Evolutionary conservation across 2,329 filamentous ascomycete genomes (phyloP).

Genomic region (Botrytis fragariae): DNA sequence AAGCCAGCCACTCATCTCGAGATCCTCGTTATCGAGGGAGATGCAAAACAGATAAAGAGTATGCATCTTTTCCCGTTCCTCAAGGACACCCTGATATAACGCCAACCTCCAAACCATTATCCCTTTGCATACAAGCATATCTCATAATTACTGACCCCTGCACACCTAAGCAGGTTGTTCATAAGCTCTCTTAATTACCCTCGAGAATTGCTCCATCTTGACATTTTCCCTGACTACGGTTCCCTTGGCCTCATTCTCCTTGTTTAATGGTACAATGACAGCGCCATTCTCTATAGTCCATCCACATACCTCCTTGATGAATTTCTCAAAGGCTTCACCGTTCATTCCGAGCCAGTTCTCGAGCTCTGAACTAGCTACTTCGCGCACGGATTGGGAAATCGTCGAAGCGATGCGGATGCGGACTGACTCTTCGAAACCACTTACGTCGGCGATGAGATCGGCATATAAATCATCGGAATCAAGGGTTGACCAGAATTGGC

Average conservation of each 20-base stretch:
- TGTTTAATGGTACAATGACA: constrained; percentile 83
- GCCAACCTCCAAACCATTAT: constrained; percentile 17
- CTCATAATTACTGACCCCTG: neutral
- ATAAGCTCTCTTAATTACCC: constrained; percentile 80
- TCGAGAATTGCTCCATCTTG: constrained; percentile 79
- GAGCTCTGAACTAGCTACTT: constrained; percentile 65
- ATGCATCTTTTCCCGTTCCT: constrained; percentile 15
- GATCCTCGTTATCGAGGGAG: constrained; percentile 9
- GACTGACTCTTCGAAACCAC: constrained; percentile 92
- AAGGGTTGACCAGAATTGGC: constrained; percentile 87
- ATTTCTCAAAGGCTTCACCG: constrained; percentile 68
- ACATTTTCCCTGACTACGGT: constrained; percentile 94
- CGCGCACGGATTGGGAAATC: constrained; percentile 76
- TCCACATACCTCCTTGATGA: constrained; percentile 79
- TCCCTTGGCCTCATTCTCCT: constrained; percentile 96
- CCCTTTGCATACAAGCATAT: constrained; percentile 16
- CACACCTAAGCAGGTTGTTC: constrained; percentile 68
- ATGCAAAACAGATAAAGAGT: constrained; percentile 9
- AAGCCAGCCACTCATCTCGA: constrained; percentile 15
- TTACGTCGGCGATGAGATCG: constrained; percentile 89
- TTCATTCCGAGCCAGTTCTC: constrained; percentile 75
- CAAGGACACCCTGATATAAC: constrained; percentile 18
- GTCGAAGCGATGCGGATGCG: constrained; percentile 85
- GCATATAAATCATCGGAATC: constrained; percentile 95
- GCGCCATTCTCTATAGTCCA: constrained; percentile 69